Conservation (phyloP, 176 grass and related monocot species). For the Tuctoria greenei region DNA sequence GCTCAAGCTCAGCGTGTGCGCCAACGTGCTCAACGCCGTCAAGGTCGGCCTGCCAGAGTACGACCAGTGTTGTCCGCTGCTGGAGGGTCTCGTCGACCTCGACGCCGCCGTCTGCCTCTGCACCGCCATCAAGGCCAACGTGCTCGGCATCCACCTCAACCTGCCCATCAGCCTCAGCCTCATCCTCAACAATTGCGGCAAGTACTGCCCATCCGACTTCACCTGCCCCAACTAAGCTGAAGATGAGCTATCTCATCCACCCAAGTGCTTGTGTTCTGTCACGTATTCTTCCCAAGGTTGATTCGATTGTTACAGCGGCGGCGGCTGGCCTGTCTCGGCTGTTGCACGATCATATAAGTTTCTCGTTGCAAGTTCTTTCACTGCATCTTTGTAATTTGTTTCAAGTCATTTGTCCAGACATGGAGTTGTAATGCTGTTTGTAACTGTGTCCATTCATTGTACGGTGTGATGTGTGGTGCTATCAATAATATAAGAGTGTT, state of each 20-base stretch:
- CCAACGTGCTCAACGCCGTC: constrained; percentile 18
- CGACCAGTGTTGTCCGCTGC: constrained; percentile 24
- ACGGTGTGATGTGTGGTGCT: not conserved
- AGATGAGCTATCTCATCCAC: not conserved
- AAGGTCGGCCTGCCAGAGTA: not conserved
- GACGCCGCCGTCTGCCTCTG: constrained; percentile 34
- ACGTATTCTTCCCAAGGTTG: not conserved
- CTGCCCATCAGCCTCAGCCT: not conserved
- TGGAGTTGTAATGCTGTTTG: not conserved
- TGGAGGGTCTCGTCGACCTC: not conserved
- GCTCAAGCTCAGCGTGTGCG: constrained; percentile 32
- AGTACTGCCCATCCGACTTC: constrained; percentile 7
- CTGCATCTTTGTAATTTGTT: not conserved
- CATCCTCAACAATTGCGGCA: constrained; percentile 22
- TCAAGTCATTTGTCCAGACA: not conserved
- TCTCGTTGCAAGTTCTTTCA: not conserved
- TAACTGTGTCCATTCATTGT: not conserved
- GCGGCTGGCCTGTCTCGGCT: not conserved
- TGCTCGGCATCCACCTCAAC: not conserved
- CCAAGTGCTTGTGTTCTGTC: not conserved
- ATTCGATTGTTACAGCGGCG: not conserved
- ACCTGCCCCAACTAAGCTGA: constrained; percentile 28
- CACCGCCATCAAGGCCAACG: not conserved
- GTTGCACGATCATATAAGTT: not conserved
- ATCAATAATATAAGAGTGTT: too few relatives aligned